Conservation (phyloP, 345 rosid genomes). For the Hibiscus trionum region DNA sequence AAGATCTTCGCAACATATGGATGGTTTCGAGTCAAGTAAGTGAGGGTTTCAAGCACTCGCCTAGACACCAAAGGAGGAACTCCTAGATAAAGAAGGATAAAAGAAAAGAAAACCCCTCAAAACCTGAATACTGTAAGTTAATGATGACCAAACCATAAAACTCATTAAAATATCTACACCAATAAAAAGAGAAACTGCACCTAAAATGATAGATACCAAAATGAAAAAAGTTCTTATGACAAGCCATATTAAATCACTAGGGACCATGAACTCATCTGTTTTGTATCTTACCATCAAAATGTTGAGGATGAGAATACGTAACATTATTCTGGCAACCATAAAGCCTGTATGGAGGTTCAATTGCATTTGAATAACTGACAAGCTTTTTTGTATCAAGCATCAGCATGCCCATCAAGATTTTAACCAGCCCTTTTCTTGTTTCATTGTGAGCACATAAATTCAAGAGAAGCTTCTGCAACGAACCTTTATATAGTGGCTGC, state of each 20-base stretch:
- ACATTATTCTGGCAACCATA: constrained; percentile 91
- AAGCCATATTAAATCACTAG: not conserved
- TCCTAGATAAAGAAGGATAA: constrained; percentile 13
- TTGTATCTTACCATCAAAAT: constrained; percentile 58
- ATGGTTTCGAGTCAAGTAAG: constrained; percentile 82
- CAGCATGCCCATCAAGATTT: constrained; percentile 81
- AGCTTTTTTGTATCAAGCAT: constrained; percentile 65
- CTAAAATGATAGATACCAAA: no score
- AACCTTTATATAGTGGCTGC: constrained; percentile 92
- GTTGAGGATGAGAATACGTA: constrained; percentile 85
- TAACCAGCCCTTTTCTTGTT: constrained; percentile 65
- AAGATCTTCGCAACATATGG: constrained; percentile 68
- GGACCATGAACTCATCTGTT: not conserved
- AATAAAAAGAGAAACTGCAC: no score
- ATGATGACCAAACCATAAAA: no score
- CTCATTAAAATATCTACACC: no score
- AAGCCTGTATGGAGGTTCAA: constrained; percentile 68
- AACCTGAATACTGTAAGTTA: not conserved
- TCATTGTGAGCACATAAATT: constrained; percentile 86
- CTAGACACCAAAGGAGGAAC: constrained; percentile 90
- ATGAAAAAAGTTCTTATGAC: not conserved
- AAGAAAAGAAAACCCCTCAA: not conserved
- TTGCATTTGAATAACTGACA: constrained; percentile 29
- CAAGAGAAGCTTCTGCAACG: constrained; percentile 84
- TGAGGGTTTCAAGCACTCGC: constrained; percentile 80